Evolutionary conservation across 768 basidiomycete genomes (phyloP).

Genomic region (Lactarius tabidus): DNA sequence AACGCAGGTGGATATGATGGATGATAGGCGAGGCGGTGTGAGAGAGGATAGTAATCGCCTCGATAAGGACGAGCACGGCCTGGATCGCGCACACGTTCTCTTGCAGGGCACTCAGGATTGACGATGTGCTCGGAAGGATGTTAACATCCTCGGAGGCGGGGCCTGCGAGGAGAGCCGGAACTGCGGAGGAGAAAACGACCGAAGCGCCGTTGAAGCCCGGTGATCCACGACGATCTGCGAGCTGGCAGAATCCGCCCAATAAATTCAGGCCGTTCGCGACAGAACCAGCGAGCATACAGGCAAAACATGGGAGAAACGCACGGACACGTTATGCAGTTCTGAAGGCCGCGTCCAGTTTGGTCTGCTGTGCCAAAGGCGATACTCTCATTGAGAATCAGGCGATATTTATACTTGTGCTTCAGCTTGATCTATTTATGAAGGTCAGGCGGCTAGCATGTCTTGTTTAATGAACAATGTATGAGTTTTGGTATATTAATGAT

Average conservation of each 20-base stretch:
- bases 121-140: slow-evolving; percentile 69
- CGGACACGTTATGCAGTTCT: slow-evolving; percentile 63
- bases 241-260: too few relatives aligned
- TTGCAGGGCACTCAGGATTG: slow-evolving; percentile 69
- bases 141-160: slow-evolving; percentile 83
- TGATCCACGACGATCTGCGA: slow-evolving; percentile 37
- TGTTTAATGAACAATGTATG: too few relatives aligned
- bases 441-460: too few relatives aligned
- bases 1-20: slow-evolving; percentile 67
- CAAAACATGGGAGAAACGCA: too few relatives aligned
- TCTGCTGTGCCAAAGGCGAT: too few relatives aligned
- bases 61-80: slow-evolving; percentile 70
- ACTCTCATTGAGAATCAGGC: too few relatives aligned
- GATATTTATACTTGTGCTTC: too few relatives aligned
- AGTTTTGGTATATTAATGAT: too few relatives aligned
- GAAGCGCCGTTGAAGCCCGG: slow-evolving; percentile 95
- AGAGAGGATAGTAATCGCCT: slow-evolving; percentile 81
- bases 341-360: too few relatives aligned
- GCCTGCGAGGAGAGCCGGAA: slow-evolving; percentile 86
- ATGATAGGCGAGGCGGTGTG: slow-evolving; percentile 85
- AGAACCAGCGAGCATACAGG: slow-evolving; percentile 34
- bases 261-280: too few relatives aligned
- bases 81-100: slow-evolving; percentile 78
- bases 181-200: slow-evolving; percentile 94
- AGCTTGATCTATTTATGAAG: too few relatives aligned